Base-by-base conservation (phyloP, 306 rosid genomes). In the Dalbergia oliveri region DNA sequence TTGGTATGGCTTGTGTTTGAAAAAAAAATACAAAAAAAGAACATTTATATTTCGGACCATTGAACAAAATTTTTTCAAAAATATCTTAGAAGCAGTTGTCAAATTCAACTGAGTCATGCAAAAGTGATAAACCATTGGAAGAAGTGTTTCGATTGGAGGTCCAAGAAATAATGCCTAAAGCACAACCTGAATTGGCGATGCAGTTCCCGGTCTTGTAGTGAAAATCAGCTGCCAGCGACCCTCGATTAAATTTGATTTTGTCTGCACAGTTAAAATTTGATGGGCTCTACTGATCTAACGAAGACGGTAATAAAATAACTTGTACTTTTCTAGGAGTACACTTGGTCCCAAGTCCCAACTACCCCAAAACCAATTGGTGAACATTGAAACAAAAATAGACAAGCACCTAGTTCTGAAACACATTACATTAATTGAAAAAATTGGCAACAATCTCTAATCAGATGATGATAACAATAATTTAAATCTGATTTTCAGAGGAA, bases 141-240 rank as follows among this genome's bases (percentile, higher is more conserved):
- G 81, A 51, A 15, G 15, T 3, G 43, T 54, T 70, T 26, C 39
- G 76, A 16, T 11, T 65, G 43, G 19, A 26, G 71, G 54, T 75
- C 18, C n/a, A 54, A 19, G 45, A 81, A 47, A 50, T 12, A 75
- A 50, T 72, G 56, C 26, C 62, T 37, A 21, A 50, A 54, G n/a
- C 4, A 4, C 39, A 72, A 92, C 97, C 91, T 94, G 98, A 84
- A 94, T 94, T 1, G 92, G 94, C 19, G 98, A 94, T 19, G 98
- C 97, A 21, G 98, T 87, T 78, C 93, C 94, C 5, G 98, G 98
- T 82, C 97, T 89, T 10, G 98, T 94, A 23, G 98, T 94, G 84
- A 94, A 94, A 80, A 94, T 87, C 69, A 94, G 82, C 80, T 94
- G 97, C 97, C 98, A 94, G 3, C 92, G 92, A 75, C 97, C 98